Evolutionary conservation across 108 stramenopile species (phyloP).

Genomic region (Nitzschia sp.): DNA sequence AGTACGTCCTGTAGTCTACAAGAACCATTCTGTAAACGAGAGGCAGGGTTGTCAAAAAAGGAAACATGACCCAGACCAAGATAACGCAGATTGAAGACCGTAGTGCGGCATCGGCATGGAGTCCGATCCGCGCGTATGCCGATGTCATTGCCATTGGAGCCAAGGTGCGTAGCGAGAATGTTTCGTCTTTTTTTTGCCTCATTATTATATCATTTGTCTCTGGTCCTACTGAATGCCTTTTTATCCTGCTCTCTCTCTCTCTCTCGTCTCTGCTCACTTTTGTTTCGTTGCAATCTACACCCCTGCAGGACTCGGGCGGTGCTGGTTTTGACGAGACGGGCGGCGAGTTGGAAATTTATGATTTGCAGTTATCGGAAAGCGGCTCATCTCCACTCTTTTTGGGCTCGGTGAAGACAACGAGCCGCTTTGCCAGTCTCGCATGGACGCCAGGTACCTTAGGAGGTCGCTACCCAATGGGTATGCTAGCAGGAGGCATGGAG

Average conservation of each 20-base stretch:
- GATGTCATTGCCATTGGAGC: constrained; percentile 75
- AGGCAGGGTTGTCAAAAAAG: too few species aligned
- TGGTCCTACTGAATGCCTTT: neutral
- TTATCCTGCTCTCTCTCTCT: neutral
- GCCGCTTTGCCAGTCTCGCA: constrained; percentile 61
- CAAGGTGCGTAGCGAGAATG: constrained; percentile 53
- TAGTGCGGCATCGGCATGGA: constrained; percentile 71
- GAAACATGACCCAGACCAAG: too few species aligned
- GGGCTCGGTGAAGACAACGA: constrained; percentile 77
- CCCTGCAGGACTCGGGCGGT: constrained; percentile 55
- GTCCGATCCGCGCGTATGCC: constrained; percentile 51
- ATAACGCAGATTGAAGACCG: constrained; percentile 68
- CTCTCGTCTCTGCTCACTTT: neutral
- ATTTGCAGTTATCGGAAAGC: constrained; percentile 40
- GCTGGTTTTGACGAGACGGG: constrained; percentile 93
- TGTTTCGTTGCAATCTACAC: too few species aligned
- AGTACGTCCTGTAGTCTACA: too few species aligned
- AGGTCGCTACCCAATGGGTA: constrained; percentile 55
- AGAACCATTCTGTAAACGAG: too few species aligned
- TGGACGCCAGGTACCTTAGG: constrained; percentile 45
- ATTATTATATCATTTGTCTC: neutral
- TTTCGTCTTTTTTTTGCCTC: neutral
- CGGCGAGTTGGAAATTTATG: constrained; percentile 90
- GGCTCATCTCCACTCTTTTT: constrained; percentile 44
- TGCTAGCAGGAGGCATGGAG: constrained; percentile 95